Evolutionary conservation across 306 rosid species (phyloP).

Genomic region (Amphicarpaea edgeworthii): DNA sequence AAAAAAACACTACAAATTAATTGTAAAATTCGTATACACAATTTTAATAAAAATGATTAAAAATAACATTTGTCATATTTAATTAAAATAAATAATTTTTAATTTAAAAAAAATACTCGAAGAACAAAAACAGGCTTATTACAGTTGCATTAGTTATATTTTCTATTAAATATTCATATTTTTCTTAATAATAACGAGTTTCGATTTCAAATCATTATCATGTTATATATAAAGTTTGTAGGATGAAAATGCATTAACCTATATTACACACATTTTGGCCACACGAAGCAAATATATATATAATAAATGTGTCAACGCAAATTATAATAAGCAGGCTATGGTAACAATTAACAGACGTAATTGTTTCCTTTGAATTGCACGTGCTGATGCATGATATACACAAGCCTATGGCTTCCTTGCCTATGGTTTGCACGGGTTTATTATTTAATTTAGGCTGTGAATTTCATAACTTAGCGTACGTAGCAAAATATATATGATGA

Average conservation of each 20-base stretch:
- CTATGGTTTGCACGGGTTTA: conserved; percentile 40
- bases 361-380: conserved; percentile 15
- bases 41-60: too few species aligned
- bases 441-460: conserved; percentile 23
- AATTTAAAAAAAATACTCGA: too few species aligned
- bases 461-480: not conserved
- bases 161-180: not conserved
- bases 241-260: not conserved
- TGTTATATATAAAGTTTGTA: not conserved
- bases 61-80: too few species aligned
- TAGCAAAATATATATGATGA: not conserved
- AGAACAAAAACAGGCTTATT: too few species aligned
- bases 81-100: too few species aligned
- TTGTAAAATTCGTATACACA: too few species aligned
- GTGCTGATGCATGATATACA: conserved; percentile 46
- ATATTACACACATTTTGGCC: not conserved
- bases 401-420: conserved; percentile 18
- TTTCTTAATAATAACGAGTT: not conserved
- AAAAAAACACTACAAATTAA: too few species aligned
- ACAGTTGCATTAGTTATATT: not conserved
- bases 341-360: not conserved
- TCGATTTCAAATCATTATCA: not conserved
- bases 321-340: not conserved
- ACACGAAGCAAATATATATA: not conserved
- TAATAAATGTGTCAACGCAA: not conserved